A percentile compares a stretch with the other conserved stretches of the same genome.
These are phyloP conservation scores for Mycena olivaceomarginata DNA, from an alignment of 768 basidiomycete species.

Conservation along the genomic window DNA sequence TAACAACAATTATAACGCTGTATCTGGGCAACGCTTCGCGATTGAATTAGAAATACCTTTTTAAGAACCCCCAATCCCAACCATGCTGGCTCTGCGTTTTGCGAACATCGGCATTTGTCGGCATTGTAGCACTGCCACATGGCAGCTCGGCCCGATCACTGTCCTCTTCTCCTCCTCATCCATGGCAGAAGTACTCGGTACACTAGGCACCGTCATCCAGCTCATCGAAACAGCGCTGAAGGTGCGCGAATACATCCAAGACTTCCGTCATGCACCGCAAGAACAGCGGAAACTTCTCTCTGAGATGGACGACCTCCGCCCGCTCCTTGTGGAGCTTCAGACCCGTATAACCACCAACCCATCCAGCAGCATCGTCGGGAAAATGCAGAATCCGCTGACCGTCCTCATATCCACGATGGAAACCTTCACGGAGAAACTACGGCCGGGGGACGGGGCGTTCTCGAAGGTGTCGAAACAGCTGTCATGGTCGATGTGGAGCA, in stretches of 20 bases:
- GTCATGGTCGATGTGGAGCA: conserved; percentile 4
- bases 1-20: too few species aligned
- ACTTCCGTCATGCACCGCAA: conserved; percentile 4
- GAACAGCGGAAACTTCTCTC: background rate
- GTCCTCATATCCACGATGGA: background rate
- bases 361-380: background rate
- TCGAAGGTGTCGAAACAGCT: conserved; percentile 8
- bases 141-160: background rate
- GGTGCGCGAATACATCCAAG: background rate
- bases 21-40: too few species aligned
- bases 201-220: background rate
- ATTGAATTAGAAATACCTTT: too few species aligned
- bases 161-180: background rate
- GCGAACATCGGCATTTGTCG: too few species aligned
- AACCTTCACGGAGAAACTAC: background rate
- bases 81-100: too few species aligned
- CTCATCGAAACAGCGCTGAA: background rate
- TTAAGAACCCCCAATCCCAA: too few species aligned
- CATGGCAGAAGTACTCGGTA: background rate
- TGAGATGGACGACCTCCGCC: background rate
- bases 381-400: background rate
- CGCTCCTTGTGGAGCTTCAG: conserved; percentile 4
- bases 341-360: background rate
- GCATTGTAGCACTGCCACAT: too few species aligned
- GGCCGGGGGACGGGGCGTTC: background rate